phyloP scores from a whole-genome alignment of 2,329 filamentous ascomycete genomes.

The Penicillium sp. region DNA sequence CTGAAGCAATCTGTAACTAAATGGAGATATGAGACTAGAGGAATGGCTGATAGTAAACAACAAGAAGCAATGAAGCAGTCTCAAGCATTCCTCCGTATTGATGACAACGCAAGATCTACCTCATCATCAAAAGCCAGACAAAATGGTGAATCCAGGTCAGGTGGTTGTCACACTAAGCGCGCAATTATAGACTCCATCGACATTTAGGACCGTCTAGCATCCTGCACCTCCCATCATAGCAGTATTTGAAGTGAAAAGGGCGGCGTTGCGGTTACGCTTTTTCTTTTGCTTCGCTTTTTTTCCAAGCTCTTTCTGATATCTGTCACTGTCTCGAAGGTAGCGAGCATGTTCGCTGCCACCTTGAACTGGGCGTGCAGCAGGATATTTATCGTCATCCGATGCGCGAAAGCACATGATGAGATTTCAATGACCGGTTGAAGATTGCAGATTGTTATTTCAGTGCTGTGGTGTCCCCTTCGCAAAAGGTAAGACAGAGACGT shows the following conservation, averaged over 20 bases:
- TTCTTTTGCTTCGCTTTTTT: not conserved
- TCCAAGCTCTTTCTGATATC: not conserved
- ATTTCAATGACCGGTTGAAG: not conserved
- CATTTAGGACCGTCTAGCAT: not conserved
- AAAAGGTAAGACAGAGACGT: too few species aligned
- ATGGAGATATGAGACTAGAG: too few species aligned
- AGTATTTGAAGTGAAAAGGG: not conserved
- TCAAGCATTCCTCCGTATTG: too few species aligned
- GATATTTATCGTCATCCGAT: not conserved
- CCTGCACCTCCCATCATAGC: conserved; percentile 1
- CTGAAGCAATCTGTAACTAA: too few species aligned
- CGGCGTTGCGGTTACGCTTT: not conserved
- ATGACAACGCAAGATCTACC: too few species aligned
- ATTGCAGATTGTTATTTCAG: not conserved
- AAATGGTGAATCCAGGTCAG: too few species aligned
- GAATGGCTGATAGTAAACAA: too few species aligned
- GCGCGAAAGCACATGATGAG: conserved; percentile 10
- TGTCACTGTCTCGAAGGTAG: not conserved
- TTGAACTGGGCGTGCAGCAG: not conserved
- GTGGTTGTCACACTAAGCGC: too few species aligned
- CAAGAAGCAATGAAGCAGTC: too few species aligned
- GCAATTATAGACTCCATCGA: not conserved
- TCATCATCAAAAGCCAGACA: too few species aligned
- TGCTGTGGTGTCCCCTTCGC: not conserved
- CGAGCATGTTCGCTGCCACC: conserved; percentile 1